Evolutionary conservation across 2,329 filamentous ascomycete species (phyloP), one percentile per base, ranked within the genome.

Genomic region (Aspergillus fijiensis): DNA sequence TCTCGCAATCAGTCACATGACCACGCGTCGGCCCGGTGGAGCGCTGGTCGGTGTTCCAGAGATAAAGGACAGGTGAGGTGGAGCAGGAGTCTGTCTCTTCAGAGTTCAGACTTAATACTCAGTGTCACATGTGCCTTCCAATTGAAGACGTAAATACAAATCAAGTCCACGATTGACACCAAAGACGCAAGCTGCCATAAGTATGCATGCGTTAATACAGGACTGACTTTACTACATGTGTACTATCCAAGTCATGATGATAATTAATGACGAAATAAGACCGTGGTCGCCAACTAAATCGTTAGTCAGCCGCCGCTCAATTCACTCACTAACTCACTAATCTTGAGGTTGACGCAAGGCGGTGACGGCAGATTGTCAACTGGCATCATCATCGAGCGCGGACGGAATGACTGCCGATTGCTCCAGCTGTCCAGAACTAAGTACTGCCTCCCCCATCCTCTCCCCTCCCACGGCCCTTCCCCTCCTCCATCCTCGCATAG

Each of bases 381-480:
- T 55, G 31, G 39, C 39, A 45, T 45, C n/a, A 45, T 45, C 39
- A 45, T n/a, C 39, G 39, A 45, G 16, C 16, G 12, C 16, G 39
- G 33, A n/a, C 39, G 39, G 39, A 16, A 19, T 45, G 39, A 19
- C 3, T 16, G 39, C 39, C 39, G n/a, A 45, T 45, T 45, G 39
- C 39, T 45, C 39, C 39, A 45, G 66, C 67, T 70, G 68, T 68
- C 68, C 68, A 69, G 62, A 69, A 65, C 64, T 35, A 45, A 45
- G 39, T 62, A 65, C 63, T 58, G 63, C 61, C 49, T 55, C 39
- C n/a, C 25, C 39, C 29, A n/a, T 51, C 31, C 58, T 52, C 21
- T 55, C 55, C 31, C 42, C 49, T 54, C 35, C 49, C 21, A 45
- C 29, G 23, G 21, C 51, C 51, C 59, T 51, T 45, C 29, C 45